Base-by-base conservation (phyloP, 331 rosid species). In the Rosa hybrid region DNA sequence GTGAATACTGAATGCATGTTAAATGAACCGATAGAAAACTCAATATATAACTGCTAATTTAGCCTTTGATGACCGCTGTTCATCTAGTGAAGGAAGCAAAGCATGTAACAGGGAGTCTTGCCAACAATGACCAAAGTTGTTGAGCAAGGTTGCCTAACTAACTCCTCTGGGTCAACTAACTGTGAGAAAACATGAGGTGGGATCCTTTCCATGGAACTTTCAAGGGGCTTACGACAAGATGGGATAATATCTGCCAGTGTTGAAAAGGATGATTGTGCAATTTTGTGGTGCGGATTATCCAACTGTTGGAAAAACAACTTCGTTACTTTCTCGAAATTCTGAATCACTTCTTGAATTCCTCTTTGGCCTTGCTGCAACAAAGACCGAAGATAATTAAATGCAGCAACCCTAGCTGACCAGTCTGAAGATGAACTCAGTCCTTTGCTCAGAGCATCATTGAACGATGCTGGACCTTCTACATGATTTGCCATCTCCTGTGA, bases 231-330 rank as follows among this genome's bases (percentile, higher is more conserved):
- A 80, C 98, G 90, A 85, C 98, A 96, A 71, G 97, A 84, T 81
- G 97, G 94, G 88, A 96, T 89, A 49, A 96, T 84, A 84, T 93
- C 98, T 12, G 99, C 92, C 16, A 96, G 97, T 21, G 99, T 94
- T 78, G 97, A 90, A 80, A 96, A 98, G 77, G 99, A 98, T 77
- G 99, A 98, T 84, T 96, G 99, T 44, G 99, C 98, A 86, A 96
- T 97, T 90, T 96, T 96, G 81, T 96, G 98, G 87, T 96, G 99
- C 74, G 99, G 99, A 83, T 96, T 98, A 83, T 96, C 99, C 89
- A 96, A 87, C 83, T 96, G 99, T 87, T 93, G 97, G 89, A 96
- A 96, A 87, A 93, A 96, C 85, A 96, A 86, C 88, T 96, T 96
- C 99, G 94, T 96, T 45, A 96, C 98, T 92, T 96, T 96, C 91